Conservation (phyloP, 768 basidiomycete genomes). For the Lactarius psammicola region DNA sequence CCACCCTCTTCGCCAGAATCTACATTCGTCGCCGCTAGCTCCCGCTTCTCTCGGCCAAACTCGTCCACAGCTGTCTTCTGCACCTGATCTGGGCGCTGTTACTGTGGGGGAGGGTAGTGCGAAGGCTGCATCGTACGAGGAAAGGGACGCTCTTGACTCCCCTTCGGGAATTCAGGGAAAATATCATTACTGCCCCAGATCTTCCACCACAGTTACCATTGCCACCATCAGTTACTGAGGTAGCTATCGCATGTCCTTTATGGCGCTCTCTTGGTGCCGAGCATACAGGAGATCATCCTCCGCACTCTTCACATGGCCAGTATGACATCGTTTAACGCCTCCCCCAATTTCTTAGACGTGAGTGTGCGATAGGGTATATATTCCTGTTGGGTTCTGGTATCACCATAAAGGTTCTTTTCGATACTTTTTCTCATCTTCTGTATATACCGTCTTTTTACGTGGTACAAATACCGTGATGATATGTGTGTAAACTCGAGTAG, state of each 20-base stretch:
- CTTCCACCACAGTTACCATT: neutral
- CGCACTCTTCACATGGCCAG: neutral
- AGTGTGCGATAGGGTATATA: no score
- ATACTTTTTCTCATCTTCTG: no score
- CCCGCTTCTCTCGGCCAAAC: neutral
- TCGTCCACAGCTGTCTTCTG: neutral
- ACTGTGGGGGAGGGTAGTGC: neutral
- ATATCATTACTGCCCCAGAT: neutral
- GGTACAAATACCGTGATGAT: no score
- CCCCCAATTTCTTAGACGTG: no score
- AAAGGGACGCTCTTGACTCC: conserved; percentile 30
- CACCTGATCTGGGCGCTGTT: neutral
- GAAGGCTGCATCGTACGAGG: no score
- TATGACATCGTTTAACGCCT: neutral
- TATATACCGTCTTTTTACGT: no score
- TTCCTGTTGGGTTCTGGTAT: no score
- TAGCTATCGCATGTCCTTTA: neutral
- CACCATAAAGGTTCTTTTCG: no score
- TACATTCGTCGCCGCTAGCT: neutral
- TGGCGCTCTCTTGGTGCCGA: neutral
- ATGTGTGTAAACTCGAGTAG: no score
- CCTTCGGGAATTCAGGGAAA: no score
- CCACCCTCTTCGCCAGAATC: neutral
- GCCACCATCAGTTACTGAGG: neutral
- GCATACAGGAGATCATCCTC: neutral